phyloP scores from a whole-genome alignment of 169 alveolate genomes.

The Cryptosporidium xiaoi region DNA sequence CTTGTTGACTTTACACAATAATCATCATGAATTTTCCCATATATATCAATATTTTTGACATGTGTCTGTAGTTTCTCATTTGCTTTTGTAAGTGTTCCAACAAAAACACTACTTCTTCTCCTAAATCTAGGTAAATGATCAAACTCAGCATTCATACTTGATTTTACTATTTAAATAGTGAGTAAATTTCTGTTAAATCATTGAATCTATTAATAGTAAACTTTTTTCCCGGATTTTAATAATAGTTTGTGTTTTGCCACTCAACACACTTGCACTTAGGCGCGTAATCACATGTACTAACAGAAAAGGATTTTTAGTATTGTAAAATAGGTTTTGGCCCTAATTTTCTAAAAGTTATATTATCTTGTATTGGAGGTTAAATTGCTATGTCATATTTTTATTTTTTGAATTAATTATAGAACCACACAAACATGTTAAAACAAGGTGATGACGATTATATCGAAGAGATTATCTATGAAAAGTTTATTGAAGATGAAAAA shows the following conservation, averaged over 20 bases:
- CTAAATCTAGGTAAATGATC: conserved; percentile 8
- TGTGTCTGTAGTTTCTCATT: conserved; percentile 11
- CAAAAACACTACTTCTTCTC: conserved; percentile 17
- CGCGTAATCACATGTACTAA: neutral
- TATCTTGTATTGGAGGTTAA: too few relatives aligned
- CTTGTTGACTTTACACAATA: conserved; percentile 69
- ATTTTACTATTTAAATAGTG: neutral
- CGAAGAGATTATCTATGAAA: neutral
- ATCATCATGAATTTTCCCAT: conserved; percentile 72
- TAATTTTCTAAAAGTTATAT: too few relatives aligned
- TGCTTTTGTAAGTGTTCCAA: conserved; percentile 17
- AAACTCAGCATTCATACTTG: neutral
- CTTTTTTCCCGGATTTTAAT: conserved; percentile 46
- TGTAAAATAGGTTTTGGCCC: neutral
- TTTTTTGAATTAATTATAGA: too few relatives aligned
- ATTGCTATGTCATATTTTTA: too few relatives aligned
- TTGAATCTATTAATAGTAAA: conserved; percentile 52
- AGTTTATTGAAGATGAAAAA: conserved; percentile 11
- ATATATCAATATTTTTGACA: conserved; percentile 58
- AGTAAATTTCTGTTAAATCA: neutral
- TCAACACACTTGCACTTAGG: conserved; percentile 54
- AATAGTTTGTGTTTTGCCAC: conserved; percentile 55
- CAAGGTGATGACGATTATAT: conserved; percentile 28
- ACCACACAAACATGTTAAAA: neutral
- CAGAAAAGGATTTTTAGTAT: neutral